phyloP scores from a whole-genome alignment of 75 land plant species.

The Pinus taeda region DNA sequence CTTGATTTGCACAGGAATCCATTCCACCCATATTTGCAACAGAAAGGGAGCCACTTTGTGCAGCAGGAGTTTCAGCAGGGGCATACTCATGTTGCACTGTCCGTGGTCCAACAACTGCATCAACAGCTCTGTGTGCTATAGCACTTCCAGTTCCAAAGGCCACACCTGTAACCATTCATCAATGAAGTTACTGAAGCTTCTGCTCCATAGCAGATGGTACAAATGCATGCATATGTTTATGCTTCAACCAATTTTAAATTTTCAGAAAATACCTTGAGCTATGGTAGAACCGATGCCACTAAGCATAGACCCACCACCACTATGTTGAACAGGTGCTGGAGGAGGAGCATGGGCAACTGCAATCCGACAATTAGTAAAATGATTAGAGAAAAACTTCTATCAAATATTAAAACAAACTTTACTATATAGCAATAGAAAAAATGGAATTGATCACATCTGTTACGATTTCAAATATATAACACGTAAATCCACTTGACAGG shows the following conservation, averaged over 20 bases:
- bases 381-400: no score
- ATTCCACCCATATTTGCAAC: constrained; percentile 16
- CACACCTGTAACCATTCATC: constrained; percentile 47
- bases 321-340: constrained; percentile 46
- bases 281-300: constrained; percentile 84
- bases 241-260: neutral
- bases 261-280: constrained; percentile 59
- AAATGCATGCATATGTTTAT: neutral
- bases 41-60: constrained; percentile 15
- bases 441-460: no score
- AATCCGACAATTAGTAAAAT: no score
- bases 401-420: no score
- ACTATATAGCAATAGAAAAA: no score
- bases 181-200: neutral
- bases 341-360: constrained; percentile 46
- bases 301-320: constrained; percentile 67
- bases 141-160: constrained; percentile 99
- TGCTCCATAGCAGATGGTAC: neutral
- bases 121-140: constrained; percentile 91
- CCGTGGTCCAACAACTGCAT: constrained; percentile 85
- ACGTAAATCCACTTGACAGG: no score
- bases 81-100: constrained; percentile 81
- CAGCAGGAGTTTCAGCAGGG: constrained; percentile 32
- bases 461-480: no score
- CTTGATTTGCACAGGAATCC: constrained; percentile 70